These are phyloP conservation scores for Arthrinium puccinioides DNA, from an alignment of 2,329 filamentous ascomycete genomes.

Conservation along the genomic window DNA sequence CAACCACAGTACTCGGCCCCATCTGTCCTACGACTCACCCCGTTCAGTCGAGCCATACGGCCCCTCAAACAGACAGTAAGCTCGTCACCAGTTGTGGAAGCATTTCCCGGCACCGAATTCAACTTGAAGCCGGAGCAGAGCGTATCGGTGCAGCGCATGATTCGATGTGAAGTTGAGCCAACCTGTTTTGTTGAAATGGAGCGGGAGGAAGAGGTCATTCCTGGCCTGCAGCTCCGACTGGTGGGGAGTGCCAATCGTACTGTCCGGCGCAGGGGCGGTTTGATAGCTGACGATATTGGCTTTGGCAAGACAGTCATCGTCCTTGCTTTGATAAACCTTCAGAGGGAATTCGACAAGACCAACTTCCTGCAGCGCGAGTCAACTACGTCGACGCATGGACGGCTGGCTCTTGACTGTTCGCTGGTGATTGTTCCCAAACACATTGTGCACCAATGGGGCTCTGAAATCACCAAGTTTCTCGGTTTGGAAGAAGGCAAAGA, in stretches of 20 bases:
- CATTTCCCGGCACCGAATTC: slow-evolving; percentile 2
- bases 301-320: slow-evolving; percentile 36
- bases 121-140: slow-evolving; percentile 14
- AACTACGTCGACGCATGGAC: no score
- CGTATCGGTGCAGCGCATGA: slow-evolving; percentile 24
- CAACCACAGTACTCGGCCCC: slow-evolving; percentile 1
- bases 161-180: slow-evolving; percentile 14
- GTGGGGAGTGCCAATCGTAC: slow-evolving; percentile 20
- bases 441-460: slow-evolving; percentile 31
- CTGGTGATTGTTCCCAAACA: slow-evolving; percentile 32
- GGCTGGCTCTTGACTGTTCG: slow-evolving; percentile 27
- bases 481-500: slow-evolving; percentile 5
- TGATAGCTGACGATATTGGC: slow-evolving; percentile 36
- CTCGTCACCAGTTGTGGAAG: no score
- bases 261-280: slow-evolving; percentile 25
- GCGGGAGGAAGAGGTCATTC: slow-evolving; percentile 27
- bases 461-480: slow-evolving; percentile 26
- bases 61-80: no score
- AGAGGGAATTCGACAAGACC: slow-evolving; percentile 12
- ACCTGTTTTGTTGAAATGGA: slow-evolving; percentile 27
- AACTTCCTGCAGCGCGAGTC: slow-evolving; percentile 15
- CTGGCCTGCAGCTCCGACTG: slow-evolving; percentile 25
- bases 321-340: slow-evolving; percentile 27
- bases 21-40: neutral
- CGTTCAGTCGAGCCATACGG: slow-evolving; percentile 2